phyloP scores from a whole-genome alignment of 1,139 yeast species.

The Debaryomycetaceae sp. region DNA sequence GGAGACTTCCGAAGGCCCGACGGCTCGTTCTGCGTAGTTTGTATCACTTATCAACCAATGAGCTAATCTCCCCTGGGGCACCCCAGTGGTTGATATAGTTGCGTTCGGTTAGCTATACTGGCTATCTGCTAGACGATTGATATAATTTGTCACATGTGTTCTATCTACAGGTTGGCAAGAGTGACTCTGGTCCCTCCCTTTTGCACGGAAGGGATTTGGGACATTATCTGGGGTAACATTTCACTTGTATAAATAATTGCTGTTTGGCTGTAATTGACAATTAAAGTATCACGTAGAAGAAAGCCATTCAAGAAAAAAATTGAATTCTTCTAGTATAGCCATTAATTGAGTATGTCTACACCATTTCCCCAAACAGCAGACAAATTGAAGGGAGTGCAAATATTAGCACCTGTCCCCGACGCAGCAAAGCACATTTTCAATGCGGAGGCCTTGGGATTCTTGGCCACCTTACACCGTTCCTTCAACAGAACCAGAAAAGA shows the following conservation, averaged over 20 bases:
- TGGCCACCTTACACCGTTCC: constrained; percentile 70
- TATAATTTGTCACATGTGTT: background rate
- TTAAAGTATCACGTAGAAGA: no score
- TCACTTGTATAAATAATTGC: constrained; percentile 1
- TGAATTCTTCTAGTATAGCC: no score
- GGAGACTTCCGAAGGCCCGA: constrained; percentile 8
- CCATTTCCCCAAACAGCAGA: constrained; percentile 55
- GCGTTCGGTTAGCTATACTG: background rate
- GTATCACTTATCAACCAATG: background rate
- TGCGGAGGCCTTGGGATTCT: constrained; percentile 66
- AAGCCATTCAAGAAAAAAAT: no score
- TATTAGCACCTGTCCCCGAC: constrained; percentile 60
- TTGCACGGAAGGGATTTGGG: constrained; percentile 11
- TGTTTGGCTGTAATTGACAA: background rate
- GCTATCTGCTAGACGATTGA: background rate
- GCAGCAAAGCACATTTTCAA: constrained; percentile 61
- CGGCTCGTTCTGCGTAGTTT: background rate
- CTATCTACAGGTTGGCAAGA: background rate
- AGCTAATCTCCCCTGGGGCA: background rate
- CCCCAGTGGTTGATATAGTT: background rate
- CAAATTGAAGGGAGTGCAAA: constrained; percentile 59
- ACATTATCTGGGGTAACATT: constrained; percentile 2
- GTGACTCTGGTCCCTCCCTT: background rate
- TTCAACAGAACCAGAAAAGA: constrained; percentile 60
- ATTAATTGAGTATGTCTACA: constrained; percentile 27